These are phyloP conservation scores for Globisporangium nagaii DNA, from an alignment of 352 stramenopile genomes.

Conservation along the genomic window DNA sequence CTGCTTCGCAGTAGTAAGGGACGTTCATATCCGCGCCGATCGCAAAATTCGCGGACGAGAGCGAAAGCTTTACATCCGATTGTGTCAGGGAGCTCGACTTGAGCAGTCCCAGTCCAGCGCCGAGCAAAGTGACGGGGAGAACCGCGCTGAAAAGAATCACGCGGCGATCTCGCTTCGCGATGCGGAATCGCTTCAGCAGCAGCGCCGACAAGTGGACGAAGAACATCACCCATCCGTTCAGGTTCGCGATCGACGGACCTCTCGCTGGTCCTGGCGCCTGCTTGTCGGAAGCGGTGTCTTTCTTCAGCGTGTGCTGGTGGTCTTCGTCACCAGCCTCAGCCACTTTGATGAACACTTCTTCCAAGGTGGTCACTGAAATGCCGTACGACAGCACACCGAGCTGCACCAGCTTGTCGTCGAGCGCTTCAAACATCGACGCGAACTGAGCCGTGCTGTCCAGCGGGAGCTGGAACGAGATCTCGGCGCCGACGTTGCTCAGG, in stretches of 20 bases:
- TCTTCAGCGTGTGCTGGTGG: slow-evolving; percentile 41
- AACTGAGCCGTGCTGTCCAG: slow-evolving; percentile 51
- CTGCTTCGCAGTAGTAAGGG: slow-evolving; percentile 44
- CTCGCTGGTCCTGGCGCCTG: slow-evolving; percentile 20
- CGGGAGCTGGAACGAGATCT: slow-evolving; percentile 77
- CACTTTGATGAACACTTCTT: slow-evolving; percentile 90
- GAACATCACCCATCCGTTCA: slow-evolving; percentile 45
- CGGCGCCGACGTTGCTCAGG: slow-evolving; percentile 69
- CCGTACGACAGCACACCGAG: slow-evolving; percentile 59
- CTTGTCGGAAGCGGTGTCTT: slow-evolving; percentile 4
- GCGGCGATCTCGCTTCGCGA: slow-evolving; percentile 87
- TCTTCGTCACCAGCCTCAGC: slow-evolving; percentile 47
- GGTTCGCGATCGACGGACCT: slow-evolving; percentile 12
- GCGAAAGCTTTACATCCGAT: slow-evolving; percentile 37
- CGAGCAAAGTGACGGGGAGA: slow-evolving; percentile 69
- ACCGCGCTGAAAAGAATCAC: slow-evolving; percentile 62
- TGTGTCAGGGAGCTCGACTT: slow-evolving; percentile 39
- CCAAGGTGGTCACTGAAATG: slow-evolving; percentile 89
- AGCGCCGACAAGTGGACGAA: slow-evolving; percentile 72
- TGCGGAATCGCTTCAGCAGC: slow-evolving; percentile 79
- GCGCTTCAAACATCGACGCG: slow-evolving; percentile 56
- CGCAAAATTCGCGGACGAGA: slow-evolving; percentile 31
- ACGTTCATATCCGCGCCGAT: slow-evolving; percentile 23
- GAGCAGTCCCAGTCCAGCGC: slow-evolving; percentile 28
- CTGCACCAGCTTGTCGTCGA: slow-evolving; percentile 36